Conservation (phyloP, 495 filamentous ascomycete genomes). For the Daldinia caldariorum region DNA sequence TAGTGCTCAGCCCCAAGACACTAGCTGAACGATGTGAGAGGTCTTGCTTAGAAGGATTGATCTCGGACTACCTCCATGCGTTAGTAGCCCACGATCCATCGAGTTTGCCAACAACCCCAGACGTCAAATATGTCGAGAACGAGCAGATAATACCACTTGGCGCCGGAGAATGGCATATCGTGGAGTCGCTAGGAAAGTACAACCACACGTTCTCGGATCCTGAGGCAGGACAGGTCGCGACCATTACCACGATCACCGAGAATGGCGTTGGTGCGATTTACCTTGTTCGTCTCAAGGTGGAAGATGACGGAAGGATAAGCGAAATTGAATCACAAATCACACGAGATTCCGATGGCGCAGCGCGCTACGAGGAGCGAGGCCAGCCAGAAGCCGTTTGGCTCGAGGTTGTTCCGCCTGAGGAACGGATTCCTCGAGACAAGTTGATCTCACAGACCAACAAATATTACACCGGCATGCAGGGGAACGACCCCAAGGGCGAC, state of each 20-base stretch:
- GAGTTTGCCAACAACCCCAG: slow-evolving; percentile 27
- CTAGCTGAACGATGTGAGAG: slow-evolving; percentile 27
- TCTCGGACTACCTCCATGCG: slow-evolving; percentile 39
- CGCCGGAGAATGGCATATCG: slow-evolving; percentile 40
- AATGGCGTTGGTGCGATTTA: slow-evolving; percentile 42
- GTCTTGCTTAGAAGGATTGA: slow-evolving; percentile 29
- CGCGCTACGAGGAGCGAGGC: slow-evolving; percentile 34
- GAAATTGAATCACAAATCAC: slow-evolving; percentile 44
- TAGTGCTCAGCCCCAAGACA: slow-evolving; percentile 12
- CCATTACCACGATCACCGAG: slow-evolving; percentile 41
- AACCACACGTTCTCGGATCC: slow-evolving; percentile 45
- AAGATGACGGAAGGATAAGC: slow-evolving; percentile 38
- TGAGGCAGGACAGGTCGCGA: slow-evolving; percentile 39
- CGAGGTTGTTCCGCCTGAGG: slow-evolving; percentile 29
- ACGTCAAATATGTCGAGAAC: slow-evolving; percentile 42
- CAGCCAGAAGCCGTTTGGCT: slow-evolving; percentile 40
- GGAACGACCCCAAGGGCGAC: slow-evolving; percentile 40
- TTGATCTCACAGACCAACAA: slow-evolving; percentile 40
- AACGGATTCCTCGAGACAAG: slow-evolving; percentile 35
- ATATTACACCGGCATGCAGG: slow-evolving; percentile 44
- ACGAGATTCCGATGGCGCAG: slow-evolving; percentile 30
- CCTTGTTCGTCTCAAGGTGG: slow-evolving; percentile 38
- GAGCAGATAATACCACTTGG: slow-evolving; percentile 40
- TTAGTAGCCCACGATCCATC: slow-evolving; percentile 39
- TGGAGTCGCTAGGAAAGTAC: slow-evolving; percentile 39